Percentiles rank a stretch among this genome's conserved stretches.
Evolutionary conservation across 345 rosid species (phyloP).

Genomic region (Pelargonium nanum): DNA sequence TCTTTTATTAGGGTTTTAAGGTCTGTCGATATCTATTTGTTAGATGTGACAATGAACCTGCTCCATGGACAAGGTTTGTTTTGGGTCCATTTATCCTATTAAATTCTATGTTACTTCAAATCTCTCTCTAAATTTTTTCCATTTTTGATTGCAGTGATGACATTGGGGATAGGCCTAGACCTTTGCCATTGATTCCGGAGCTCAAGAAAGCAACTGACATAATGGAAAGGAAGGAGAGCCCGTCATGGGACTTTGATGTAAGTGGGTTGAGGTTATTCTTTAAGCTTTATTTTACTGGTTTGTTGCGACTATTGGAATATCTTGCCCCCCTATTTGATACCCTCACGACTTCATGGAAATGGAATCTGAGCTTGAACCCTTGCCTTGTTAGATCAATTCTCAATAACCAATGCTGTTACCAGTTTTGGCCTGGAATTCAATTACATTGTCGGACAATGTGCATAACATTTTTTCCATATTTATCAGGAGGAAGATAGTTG

Average conservation of each 20-base stretch:
- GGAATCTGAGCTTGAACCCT: too few species aligned
- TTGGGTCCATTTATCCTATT: background rate
- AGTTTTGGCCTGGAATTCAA: too few species aligned
- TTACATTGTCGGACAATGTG: too few species aligned
- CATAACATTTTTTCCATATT: background rate
- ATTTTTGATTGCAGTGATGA: constrained; percentile 37
- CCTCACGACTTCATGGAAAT: too few species aligned
- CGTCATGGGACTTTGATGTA: constrained; percentile 77
- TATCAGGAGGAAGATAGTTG: constrained; percentile 30
- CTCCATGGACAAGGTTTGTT: constrained; percentile 74
- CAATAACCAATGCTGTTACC: too few species aligned
- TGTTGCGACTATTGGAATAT: background rate
- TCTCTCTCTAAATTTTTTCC: background rate
- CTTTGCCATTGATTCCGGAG: constrained; percentile 48
- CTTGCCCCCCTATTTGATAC: background rate
- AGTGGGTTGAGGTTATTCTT: constrained; percentile 3
- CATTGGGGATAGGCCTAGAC: constrained; percentile 61
- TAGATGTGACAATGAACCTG: constrained; percentile 68
- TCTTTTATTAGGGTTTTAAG: constrained; percentile 35
- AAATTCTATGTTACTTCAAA: background rate
- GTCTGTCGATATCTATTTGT: constrained; percentile 75
- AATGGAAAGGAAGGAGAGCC: constrained; percentile 42
- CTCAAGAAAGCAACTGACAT: constrained; percentile 37
- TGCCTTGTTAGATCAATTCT: too few species aligned
- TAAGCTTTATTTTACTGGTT: too few species aligned